Evolutionary conservation across 345 rosid genomes (phyloP).

Genomic region (Eucalyptus sp.): DNA sequence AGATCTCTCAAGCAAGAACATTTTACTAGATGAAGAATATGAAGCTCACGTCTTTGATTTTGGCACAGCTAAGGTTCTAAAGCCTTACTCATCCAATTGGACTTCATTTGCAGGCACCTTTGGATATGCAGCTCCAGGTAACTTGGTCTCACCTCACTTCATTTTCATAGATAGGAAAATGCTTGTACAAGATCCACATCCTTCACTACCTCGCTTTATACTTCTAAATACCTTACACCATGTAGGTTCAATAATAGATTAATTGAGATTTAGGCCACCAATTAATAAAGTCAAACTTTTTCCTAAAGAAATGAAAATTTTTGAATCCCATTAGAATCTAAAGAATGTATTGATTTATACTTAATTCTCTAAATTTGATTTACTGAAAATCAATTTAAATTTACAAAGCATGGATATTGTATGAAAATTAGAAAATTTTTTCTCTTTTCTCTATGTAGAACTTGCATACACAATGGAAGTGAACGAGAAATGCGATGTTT

Average conservation of each 20-base stretch:
- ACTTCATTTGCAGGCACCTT: background rate
- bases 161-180: background rate
- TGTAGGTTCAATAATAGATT: no score
- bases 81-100: background rate
- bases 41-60: background rate
- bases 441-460: background rate
- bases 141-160: background rate
- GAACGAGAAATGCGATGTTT: background rate
- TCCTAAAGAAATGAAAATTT: no score
- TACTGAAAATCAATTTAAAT: no score
- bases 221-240: no score
- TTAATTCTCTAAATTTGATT: no score
- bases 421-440: background rate
- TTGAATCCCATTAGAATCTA: no score
- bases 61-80: background rate
- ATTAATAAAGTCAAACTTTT: no score
- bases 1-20: background rate
- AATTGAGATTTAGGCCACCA: no score
- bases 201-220: no score
- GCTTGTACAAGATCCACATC: no score
- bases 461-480: background rate
- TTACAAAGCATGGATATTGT: no score
- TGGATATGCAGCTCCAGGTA: conserved; percentile 1
- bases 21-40: background rate
- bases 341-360: no score